Evolutionary conservation across 208 protist species (phyloP).

Genomic region (Trypanosoma congolense): DNA sequence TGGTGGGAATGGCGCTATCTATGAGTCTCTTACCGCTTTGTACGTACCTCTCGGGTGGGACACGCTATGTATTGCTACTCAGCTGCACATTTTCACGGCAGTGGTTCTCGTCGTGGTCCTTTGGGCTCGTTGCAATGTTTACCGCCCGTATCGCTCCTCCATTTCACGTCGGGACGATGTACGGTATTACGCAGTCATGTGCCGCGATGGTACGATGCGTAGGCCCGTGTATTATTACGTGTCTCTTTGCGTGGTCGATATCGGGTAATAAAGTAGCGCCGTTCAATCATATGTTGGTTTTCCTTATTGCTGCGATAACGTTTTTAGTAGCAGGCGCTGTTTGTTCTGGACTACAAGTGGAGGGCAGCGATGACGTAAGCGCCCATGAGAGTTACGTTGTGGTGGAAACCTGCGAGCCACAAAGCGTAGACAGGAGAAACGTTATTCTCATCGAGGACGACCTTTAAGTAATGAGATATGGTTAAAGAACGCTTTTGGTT

Average conservation of each 20-base stretch:
- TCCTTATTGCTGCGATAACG: conserved; percentile 25
- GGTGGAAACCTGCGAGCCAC: too few relatives aligned
- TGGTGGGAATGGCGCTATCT: conserved; percentile 24
- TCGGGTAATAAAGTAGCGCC: conserved; percentile 26
- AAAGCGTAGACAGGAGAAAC: too few relatives aligned
- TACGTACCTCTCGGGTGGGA: not conserved
- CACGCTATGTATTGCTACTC: conserved; percentile 32
- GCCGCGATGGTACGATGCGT: conserved; percentile 55
- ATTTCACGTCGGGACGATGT: conserved; percentile 59
- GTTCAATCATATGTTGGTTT: conserved; percentile 55
- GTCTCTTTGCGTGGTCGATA: conserved; percentile 80
- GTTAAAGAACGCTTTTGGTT: too few relatives aligned
- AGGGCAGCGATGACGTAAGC: conserved; percentile 7
- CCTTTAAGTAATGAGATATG: too few relatives aligned
- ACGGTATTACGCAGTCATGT: conserved; percentile 69
- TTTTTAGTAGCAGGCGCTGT: conserved; percentile 17
- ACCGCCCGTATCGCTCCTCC: conserved; percentile 54
- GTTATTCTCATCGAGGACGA: too few relatives aligned
- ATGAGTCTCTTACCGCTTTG: conserved; percentile 37
- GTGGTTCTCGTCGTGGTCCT: conserved; percentile 53
- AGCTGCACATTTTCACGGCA: conserved; percentile 41
- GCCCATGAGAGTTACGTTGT: not conserved
- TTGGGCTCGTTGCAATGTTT: conserved; percentile 45
- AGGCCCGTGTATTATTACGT: conserved; percentile 54
- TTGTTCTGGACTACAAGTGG: conserved; percentile 22